A percentile compares a stretch with the other conserved stretches of the same genome.
Conservation (phyloP, 306 rosid species). For the Sophora flavescens region DNA sequence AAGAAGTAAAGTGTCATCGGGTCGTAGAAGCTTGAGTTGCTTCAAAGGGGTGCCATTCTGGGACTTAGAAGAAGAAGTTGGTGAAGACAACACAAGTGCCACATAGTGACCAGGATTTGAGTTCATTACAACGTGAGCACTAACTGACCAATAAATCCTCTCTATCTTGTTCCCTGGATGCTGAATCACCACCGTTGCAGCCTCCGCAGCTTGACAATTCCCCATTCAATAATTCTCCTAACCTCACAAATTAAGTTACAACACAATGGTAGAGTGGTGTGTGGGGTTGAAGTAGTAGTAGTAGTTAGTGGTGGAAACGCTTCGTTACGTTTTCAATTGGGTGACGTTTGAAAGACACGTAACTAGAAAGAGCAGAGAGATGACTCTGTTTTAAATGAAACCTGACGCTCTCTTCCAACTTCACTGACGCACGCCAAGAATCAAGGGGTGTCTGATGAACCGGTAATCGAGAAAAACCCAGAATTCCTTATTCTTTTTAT, state of each 20-base stretch:
- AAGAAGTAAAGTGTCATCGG: slow-evolving; percentile 79
- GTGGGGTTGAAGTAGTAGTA: neutral
- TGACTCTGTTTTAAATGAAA: slow-evolving; percentile 44
- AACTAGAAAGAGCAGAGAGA: neutral
- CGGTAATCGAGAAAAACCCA: slow-evolving; percentile 31
- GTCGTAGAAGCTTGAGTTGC: slow-evolving; percentile 93
- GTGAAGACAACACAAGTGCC: slow-evolving; percentile 64
- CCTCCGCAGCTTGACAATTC: slow-evolving; percentile 94
- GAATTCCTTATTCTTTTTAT: neutral
- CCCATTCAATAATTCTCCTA: slow-evolving; percentile 61
- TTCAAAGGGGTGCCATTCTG: slow-evolving; percentile 64
- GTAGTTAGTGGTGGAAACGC: neutral
- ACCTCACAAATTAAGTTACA: neutral
- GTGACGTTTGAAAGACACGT: slow-evolving; percentile 44
- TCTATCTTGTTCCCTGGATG: slow-evolving; percentile 77
- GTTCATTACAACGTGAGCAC: slow-evolving; percentile 78
- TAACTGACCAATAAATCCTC: slow-evolving; percentile 83
- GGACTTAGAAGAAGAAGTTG: slow-evolving; percentile 53
- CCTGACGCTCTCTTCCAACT: slow-evolving; percentile 51
- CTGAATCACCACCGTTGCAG: slow-evolving; percentile 84
- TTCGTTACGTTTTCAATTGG: slow-evolving; percentile 25
- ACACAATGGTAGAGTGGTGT: too few relatives aligned
- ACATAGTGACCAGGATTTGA: slow-evolving; percentile 90
- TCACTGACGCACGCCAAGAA: slow-evolving; percentile 60
- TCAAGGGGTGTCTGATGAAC: slow-evolving; percentile 44